Conservation (phyloP, 2,329 filamentous ascomycete genomes). For the Fusarium torreyae region DNA sequence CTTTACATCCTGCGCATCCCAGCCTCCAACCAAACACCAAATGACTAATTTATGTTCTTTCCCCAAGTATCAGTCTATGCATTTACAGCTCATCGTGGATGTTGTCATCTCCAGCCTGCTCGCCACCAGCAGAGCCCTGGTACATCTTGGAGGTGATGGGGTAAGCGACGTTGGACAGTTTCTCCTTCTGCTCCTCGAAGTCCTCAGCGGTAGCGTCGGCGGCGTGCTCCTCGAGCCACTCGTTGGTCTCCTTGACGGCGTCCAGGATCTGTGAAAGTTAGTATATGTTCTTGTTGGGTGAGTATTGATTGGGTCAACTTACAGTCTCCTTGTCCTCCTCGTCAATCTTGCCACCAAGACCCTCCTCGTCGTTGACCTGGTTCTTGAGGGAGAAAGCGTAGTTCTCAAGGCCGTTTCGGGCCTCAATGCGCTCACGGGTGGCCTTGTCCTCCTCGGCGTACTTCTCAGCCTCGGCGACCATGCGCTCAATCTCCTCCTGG, state of each 20-base stretch:
- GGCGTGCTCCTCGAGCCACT: conserved; percentile 97
- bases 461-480: conserved; percentile 98
- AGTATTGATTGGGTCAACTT: conserved; percentile 58
- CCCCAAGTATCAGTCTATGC: conserved; percentile 52
- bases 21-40: conserved; percentile 52
- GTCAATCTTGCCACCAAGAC: conserved; percentile 97
- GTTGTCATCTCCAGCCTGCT: conserved; percentile 79
- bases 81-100: conserved; percentile 86
- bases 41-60: conserved; percentile 50
- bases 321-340: conserved; percentile 98
- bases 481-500: conserved; percentile 98
- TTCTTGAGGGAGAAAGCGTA: conserved; percentile 99
- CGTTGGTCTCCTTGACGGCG: conserved; percentile 95
- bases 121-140: conserved; percentile 73
- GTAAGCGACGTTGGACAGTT: conserved; percentile 95
- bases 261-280: conserved; percentile 79
- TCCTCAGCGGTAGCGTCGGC: conserved; percentile 89
- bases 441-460: conserved; percentile 99
- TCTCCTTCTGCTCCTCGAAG: conserved; percentile 99
- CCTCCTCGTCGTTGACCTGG: conserved; percentile 97
- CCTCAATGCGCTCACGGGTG: conserved; percentile 95
- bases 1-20: conserved; percentile 51
- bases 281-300: conserved; percentile 28
- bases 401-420: conserved; percentile 97
- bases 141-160: conserved; percentile 99